Percentiles rank a stretch among this genome's conserved stretches.
These are phyloP conservation scores for Aspergillus ellipticus DNA, from an alignment of 495 filamentous ascomycete genomes.

Conservation along the genomic window DNA sequence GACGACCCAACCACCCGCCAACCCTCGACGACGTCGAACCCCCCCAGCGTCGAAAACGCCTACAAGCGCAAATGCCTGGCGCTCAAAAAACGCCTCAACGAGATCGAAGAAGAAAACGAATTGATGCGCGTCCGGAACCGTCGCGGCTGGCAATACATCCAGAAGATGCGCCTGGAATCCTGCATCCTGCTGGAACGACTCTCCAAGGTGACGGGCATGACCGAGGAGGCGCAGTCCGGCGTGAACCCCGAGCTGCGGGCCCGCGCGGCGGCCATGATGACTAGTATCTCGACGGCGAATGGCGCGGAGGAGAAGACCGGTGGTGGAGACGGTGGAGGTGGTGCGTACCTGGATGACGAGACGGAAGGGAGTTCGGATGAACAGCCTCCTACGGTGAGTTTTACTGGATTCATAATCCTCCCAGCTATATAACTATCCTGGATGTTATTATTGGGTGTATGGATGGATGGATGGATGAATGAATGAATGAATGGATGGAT, in stretches of 20 bases:
- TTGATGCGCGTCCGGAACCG: conserved; percentile 68
- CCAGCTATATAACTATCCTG: no score
- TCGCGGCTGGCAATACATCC: conserved; percentile 76
- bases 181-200: conserved; percentile 88
- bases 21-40: conserved; percentile 43
- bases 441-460: neutral
- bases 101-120: conserved; percentile 88
- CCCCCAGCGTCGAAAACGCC: conserved; percentile 90
- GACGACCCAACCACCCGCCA: conserved; percentile 23
- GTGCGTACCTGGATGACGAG: conserved; percentile 39
- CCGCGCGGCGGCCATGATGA: conserved; percentile 33
- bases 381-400: conserved; percentile 43
- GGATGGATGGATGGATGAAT: neutral
- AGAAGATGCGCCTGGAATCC: conserved; percentile 88
- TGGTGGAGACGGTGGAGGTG: conserved; percentile 21
- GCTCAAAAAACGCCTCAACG: conserved; percentile 82
- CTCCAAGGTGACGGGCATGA: conserved; percentile 76
- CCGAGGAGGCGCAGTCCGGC: conserved; percentile 39
- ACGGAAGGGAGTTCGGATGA: conserved; percentile 49
- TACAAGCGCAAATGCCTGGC: conserved; percentile 97
- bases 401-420: no score
- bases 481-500: neutral
- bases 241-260: conserved; percentile 35
- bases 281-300: conserved; percentile 24
- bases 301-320: conserved; percentile 19